Conservation (phyloP, 1,284 basidiomycete genomes). For the Malassezia furfur region DNA sequence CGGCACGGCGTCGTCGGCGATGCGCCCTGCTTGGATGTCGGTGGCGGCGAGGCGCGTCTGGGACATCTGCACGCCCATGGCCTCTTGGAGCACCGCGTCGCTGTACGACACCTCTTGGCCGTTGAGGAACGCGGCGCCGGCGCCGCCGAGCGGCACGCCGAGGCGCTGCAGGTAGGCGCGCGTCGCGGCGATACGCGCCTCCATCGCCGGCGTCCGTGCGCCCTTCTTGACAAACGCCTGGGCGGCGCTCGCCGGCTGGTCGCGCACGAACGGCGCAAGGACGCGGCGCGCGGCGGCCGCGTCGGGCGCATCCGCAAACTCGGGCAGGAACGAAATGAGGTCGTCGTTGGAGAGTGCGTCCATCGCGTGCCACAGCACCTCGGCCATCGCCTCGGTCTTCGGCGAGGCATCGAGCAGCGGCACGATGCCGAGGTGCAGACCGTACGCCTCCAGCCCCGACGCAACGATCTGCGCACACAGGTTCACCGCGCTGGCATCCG, state of each 20-base stretch:
- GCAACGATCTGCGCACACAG: constrained; percentile 4
- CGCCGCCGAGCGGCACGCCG: constrained; percentile 16
- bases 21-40: constrained; percentile 57
- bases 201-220: not conserved
- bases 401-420: constrained; percentile 1
- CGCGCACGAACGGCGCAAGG: not conserved
- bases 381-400: constrained; percentile 1
- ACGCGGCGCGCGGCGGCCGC: not conserved
- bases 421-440: constrained; percentile 8
- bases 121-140: constrained; percentile 64
- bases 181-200: constrained; percentile 11
- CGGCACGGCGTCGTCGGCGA: constrained; percentile 55
- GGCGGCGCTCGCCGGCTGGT: not conserved
- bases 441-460: not conserved
- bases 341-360: not conserved
- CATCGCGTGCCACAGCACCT: constrained; percentile 8
- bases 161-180: constrained; percentile 25
- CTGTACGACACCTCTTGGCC: constrained; percentile 66
- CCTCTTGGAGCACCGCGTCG: constrained; percentile 52
- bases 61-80: constrained; percentile 26
- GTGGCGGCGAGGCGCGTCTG: constrained; percentile 19
- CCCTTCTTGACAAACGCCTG: constrained; percentile 6
- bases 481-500: constrained; percentile 10
- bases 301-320: not conserved
- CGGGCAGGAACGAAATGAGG: not conserved